Conservation (phyloP, 1,284 basidiomycete species). For the Ustilago vetiveriae region DNA sequence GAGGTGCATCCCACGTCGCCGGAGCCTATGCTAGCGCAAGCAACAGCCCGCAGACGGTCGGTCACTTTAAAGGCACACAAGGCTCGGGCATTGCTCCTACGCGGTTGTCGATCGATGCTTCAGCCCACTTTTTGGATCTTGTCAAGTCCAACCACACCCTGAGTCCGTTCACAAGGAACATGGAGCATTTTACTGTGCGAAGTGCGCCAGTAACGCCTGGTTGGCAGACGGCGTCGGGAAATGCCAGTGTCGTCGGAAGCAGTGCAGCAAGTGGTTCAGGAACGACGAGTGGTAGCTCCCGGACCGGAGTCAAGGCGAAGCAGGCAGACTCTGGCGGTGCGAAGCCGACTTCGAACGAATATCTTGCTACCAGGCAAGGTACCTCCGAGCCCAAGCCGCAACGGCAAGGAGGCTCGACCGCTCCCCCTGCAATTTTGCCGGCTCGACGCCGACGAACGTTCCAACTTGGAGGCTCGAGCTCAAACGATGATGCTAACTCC, state of each 20-base stretch:
- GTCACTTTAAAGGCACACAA: slow-evolving; percentile 10
- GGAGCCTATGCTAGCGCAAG: slow-evolving; percentile 21
- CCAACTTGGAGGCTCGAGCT: slow-evolving; percentile 30
- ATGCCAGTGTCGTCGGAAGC: slow-evolving; percentile 36
- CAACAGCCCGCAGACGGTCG: slow-evolving; percentile 34
- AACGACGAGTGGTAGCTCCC: slow-evolving; percentile 39
- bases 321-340: slow-evolving; percentile 1
- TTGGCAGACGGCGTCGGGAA: slow-evolving; percentile 30
- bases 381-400: slow-evolving; percentile 3
- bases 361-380: neutral
- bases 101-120: slow-evolving; percentile 44
- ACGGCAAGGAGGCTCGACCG: slow-evolving; percentile 2
- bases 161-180: slow-evolving; percentile 58
- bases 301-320: slow-evolving; percentile 14
- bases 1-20: slow-evolving; percentile 14
- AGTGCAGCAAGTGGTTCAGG: slow-evolving; percentile 45
- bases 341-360: neutral
- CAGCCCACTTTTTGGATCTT: slow-evolving; percentile 59
- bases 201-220: slow-evolving; percentile 58
- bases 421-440: slow-evolving; percentile 11
- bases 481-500: slow-evolving; percentile 4
- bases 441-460: slow-evolving; percentile 41
- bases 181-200: slow-evolving; percentile 61
- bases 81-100: slow-evolving; percentile 17
- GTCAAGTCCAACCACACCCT: slow-evolving; percentile 62